These are phyloP conservation scores for Anastatica hierochuntica DNA, from an alignment of 345 rosid species.

Conservation along the genomic window DNA sequence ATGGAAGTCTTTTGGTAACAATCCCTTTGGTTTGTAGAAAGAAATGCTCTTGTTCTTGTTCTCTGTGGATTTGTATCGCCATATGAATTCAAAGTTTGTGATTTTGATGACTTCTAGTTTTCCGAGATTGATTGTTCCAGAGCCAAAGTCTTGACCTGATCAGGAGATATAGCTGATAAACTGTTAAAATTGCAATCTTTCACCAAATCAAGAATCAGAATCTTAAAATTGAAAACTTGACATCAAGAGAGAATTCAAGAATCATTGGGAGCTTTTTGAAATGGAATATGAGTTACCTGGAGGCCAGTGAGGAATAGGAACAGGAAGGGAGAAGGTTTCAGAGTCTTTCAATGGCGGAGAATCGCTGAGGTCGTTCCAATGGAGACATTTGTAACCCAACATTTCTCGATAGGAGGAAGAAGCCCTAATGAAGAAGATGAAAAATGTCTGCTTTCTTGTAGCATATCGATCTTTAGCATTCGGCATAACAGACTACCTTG, in stretches of 20 bases:
- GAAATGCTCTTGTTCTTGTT: conserved; percentile 38
- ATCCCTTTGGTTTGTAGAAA: conserved; percentile 52
- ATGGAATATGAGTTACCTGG: no score
- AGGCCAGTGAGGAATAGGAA: conserved; percentile 68
- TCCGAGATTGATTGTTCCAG: conserved; percentile 62
- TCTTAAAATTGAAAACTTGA: no score
- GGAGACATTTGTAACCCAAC: conserved; percentile 48
- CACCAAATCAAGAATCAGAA: no score
- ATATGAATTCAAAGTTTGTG: conserved; percentile 46
- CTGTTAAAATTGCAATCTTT: background rate
- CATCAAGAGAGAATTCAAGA: no score
- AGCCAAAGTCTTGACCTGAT: conserved; percentile 60
- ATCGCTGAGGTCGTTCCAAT: conserved; percentile 28
- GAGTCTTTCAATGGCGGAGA: conserved; percentile 26
- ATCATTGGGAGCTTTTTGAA: no score
- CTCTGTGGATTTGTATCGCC: conserved; percentile 40
- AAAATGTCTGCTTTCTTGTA: no score
- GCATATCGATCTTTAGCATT: no score
- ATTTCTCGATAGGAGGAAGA: no score
- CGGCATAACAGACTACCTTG: background rate
- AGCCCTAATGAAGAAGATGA: no score
- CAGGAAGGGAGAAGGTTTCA: conserved; percentile 47
- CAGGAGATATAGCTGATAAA: background rate
- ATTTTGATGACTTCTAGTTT: conserved; percentile 46
- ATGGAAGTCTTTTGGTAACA: conserved; percentile 51